Base-by-base conservation (phyloP, 805 yeast species). In the Lachancea quebecensis region DNA sequence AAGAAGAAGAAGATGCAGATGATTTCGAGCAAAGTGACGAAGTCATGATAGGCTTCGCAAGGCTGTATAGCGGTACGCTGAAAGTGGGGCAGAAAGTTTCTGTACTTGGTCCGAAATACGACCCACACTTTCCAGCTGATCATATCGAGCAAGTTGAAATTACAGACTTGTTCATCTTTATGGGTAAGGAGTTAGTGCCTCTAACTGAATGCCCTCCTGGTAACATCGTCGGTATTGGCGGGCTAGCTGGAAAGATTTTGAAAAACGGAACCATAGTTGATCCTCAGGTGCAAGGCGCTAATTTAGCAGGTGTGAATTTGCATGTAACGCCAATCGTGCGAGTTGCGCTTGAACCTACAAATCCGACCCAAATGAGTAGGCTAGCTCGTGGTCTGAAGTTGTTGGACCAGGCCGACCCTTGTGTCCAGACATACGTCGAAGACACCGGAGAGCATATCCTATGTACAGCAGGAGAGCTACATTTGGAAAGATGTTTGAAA, bases 401-500 rank as follows among this genome's bases (percentile, higher is more conserved):
- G 46, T 70, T 93, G 35, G 81, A 90, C 44, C 82, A 81, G 53
- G 91, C 97, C 0, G 99, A 93, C 65, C 97, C 99, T 1, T 91
- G 96, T 56, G 95, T 90, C 16, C 88, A 87, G 55, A 83, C 90
- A 46, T 84, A 77, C 56, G 72, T 88, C 36, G 90, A 86, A 56
- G 96, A 87, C 47, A 79, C 82, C 8, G 99, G 99, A 46, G 99
- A 93, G 65, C 85, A 86, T 54, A 89, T 93, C 52, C 70, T 93
- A 54, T 87, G 95, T 38, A 90, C 95, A 9, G 96, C 99, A 9
- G 99, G 99, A 41, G 99, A 93, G 65, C 71, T 93, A 50, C 99
- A 93, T 69, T 71, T 93, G 35, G 99, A 93, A 59, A 77, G 99
- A 59, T 93, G 99, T 65, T 64, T 93, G 53, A 89, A 88, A 58